Evolutionary conservation across 768 basidiomycete genomes (phyloP), one percentile per base, ranked within the genome.

Genomic region (Nidularia sp.): DNA sequence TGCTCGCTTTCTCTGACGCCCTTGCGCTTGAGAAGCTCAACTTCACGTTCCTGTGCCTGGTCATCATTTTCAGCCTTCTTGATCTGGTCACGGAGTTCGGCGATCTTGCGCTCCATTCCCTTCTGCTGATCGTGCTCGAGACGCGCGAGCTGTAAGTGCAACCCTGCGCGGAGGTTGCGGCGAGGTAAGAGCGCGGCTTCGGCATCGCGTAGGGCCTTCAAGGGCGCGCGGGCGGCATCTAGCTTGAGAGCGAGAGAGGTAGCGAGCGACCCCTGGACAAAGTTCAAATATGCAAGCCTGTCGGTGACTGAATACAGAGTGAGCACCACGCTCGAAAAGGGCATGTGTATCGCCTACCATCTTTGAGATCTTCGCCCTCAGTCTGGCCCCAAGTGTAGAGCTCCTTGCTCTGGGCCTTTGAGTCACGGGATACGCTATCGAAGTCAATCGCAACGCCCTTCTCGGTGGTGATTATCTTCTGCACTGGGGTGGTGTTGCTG

Each of bases 321-420:
- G 9, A 55, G 54, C 41, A 57, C 34, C 33, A 52, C 50, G 49
- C 55, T 55, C 34, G 36, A 46, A 41, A 45, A 57, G 49, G 45
- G 44, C 45, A 9, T 48, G 12, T 48, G 8, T 7, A 48, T 34
- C 34, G 47, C 77, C 44, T 51, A 85, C 88, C 86, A 70, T 91
- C 91, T 60, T 81, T 90, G 64, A 93, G 54, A 72, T 93, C 91
- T 15, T 78, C 74, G 4, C 69, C 66, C 59, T 92, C 86, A 1
- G 63, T 60, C 64, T 92, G 90, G 9, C 91, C 90, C 90, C 90
- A 93, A 10, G 79, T 80, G 60, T 90, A 93, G 25, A 93, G 70
- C 54, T 93, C 92, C 68, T 92, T 93, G 76, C 88, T 89, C 62
- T 85, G 83, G 0, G 79, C 70, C 62, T 91, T 85, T 6, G 77